These are phyloP conservation scores for Magnaporthiopsis poae DNA, from an alignment of 2,329 filamentous ascomycete species.

Conservation along the genomic window DNA sequence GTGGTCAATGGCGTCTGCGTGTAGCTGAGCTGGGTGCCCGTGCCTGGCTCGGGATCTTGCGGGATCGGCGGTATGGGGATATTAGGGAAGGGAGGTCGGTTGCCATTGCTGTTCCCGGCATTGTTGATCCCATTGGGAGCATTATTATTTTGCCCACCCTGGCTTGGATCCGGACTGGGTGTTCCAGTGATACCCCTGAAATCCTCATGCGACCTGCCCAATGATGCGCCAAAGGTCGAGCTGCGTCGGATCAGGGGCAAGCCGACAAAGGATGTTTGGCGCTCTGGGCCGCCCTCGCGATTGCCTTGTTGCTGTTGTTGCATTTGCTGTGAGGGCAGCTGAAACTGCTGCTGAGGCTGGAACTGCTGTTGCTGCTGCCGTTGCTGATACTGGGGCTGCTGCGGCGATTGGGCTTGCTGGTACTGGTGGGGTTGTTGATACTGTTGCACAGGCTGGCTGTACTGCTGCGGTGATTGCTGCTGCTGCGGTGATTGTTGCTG, in stretches of 20 bases:
- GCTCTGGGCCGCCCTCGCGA: conserved; percentile 17
- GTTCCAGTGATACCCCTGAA: conserved; percentile 6
- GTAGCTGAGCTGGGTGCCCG: conserved; percentile 7
- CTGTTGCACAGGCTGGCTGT: conserved; percentile 10
- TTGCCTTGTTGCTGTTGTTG: conserved; percentile 16
- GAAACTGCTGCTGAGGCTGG: conserved; percentile 12
- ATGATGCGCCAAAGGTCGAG: conserved; percentile 42
- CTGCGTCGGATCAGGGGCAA: conserved; percentile 49
- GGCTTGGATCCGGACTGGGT: conserved; percentile 7
- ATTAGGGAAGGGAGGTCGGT: neutral
- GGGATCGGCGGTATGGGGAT: conserved; percentile 7
- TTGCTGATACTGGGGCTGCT: conserved; percentile 7
- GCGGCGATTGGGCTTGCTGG: conserved; percentile 10
- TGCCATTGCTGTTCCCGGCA: conserved; percentile 8
- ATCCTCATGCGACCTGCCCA: conserved; percentile 21
- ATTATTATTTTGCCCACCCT: neutral
- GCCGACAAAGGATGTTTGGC: conserved; percentile 43
- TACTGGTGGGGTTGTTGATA: conserved; percentile 8
- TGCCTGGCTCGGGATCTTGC: conserved; percentile 7
- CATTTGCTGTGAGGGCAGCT: conserved; percentile 6
- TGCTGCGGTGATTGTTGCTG: conserved; percentile 2
- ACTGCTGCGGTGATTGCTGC: conserved; percentile 4
- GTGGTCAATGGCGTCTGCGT: conserved; percentile 7
- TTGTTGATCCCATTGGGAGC: neutral
- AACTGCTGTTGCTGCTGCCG: conserved; percentile 15